Percentiles rank a stretch among this genome's conserved stretches.
Conservation (phyloP, 2,329 filamentous ascomycete genomes). For the Aspergillus melleus region DNA sequence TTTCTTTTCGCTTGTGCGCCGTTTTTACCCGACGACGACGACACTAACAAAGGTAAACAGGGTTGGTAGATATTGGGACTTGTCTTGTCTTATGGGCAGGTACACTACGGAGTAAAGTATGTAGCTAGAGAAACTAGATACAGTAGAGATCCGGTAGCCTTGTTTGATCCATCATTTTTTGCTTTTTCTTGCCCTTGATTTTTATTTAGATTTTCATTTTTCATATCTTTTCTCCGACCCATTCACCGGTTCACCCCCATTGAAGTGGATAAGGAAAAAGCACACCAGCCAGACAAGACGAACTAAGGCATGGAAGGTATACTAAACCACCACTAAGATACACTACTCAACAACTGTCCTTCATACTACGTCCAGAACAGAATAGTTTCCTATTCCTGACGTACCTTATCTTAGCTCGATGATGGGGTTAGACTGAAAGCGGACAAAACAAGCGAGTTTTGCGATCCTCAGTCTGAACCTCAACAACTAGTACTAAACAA, state of each 20-base stretch:
- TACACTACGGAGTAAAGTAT: background rate
- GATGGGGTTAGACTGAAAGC: background rate
- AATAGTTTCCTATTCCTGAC: background rate
- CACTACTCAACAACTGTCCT: no score
- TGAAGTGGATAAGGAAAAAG: background rate
- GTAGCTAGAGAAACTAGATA: background rate
- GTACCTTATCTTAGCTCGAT: background rate
- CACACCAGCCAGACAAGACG: background rate
- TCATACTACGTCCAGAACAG: no score
- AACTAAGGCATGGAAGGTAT: no score
- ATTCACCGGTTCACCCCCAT: background rate
- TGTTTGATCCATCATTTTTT: background rate
- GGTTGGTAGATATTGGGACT: background rate
- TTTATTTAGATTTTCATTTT: background rate
- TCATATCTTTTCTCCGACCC: background rate
- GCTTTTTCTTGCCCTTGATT: background rate
- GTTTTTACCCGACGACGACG: constrained; percentile 10
- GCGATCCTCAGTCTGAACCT: background rate
- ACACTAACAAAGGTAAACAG: background rate
- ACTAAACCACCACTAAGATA: no score
- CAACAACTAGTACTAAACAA: background rate
- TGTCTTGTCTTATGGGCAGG: background rate
- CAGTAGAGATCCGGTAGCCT: background rate
- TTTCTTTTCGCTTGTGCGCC: constrained; percentile 6
- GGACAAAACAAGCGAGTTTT: background rate